Evolutionary conservation across 2,329 filamentous ascomycete genomes (phyloP), one percentile per base, ranked within the genome.

Genomic region (Aspergillus udagawae): DNA sequence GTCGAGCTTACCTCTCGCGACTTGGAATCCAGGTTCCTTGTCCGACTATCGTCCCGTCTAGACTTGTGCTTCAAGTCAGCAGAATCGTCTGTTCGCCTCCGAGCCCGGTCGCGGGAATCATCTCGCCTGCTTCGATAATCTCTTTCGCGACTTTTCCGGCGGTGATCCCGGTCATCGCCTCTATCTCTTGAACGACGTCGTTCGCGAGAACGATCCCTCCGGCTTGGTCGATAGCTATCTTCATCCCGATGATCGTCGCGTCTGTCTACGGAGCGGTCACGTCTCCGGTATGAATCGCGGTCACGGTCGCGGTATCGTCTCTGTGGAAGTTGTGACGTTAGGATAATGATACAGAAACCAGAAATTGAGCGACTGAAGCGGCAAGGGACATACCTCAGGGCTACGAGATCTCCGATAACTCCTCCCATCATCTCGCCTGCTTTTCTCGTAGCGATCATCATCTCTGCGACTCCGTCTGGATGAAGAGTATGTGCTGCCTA

Each of bases 401-500:
- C 78, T 81, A 61, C 76, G 74, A 55, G 77, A 78, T 61, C 76
- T 73, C 56, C 78, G 73, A 63, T 75, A 76, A 53, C 72, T 68
- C 59, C 79, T 77, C 51, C 73, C 73, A 70, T 82, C 80, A 68
- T 83, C 81, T 64, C 79, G 76, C 45, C 80, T 74, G 65, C 75
- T 79, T 69, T 77, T 76, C 52, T 83, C 81, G 67, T 78, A 74
- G 61, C 80, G 77, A 67, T 80, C 75, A 71, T 82, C 77, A 65
- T 81, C 82, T 75, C 80, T 79, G 68, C 80, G 78, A 67, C 67
- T 76, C 60, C 86, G 84, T 79, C 85, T 88, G 79, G 86, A 87
- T 71, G 86, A 85, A 77, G 86, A 86, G 77, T 84, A 83, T 73
- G 89, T 87, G 83, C 89, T 91, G 86, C 89, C 89, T 92, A 88